These are phyloP conservation scores for Epichloe scottii DNA, from an alignment of 2,329 filamentous ascomycete species.

Conservation along the genomic window DNA sequence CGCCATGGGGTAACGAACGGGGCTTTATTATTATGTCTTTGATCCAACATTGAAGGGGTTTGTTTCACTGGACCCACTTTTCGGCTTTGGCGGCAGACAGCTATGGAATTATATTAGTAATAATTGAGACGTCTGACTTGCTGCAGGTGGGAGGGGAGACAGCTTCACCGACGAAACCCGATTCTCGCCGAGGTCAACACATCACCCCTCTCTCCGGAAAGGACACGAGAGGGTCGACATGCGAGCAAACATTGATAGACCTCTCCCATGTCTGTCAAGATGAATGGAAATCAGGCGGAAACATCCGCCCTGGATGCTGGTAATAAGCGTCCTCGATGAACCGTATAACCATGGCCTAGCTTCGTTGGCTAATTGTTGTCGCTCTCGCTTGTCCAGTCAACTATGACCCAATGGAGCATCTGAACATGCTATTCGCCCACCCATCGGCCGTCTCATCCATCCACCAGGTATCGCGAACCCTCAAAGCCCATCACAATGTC, in stretches of 20 bases:
- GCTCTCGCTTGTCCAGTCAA: conserved; percentile 35
- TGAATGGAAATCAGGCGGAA: conserved; percentile 28
- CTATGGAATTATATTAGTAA: too few relatives aligned
- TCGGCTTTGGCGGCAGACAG: neutral
- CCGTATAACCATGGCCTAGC: neutral
- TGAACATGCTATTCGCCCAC: conserved; percentile 88
- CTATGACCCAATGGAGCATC: conserved; percentile 85
- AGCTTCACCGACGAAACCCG: neutral
- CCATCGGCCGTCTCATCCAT: conserved; percentile 74
- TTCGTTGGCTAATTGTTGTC: neutral
- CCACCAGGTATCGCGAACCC: conserved; percentile 56
- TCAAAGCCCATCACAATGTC: conserved; percentile 67
- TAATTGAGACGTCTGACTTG: too few relatives aligned
- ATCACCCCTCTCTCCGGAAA: too few relatives aligned
- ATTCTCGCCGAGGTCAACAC: too few relatives aligned
- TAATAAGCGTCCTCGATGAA: conserved; percentile 20
- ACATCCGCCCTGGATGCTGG: conserved; percentile 32
- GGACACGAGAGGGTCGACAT: neutral
- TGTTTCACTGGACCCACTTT: neutral
- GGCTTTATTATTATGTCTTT: too few relatives aligned
- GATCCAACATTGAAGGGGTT: too few relatives aligned
- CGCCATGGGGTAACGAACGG: too few relatives aligned
- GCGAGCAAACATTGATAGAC: neutral
- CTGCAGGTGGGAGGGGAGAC: neutral
- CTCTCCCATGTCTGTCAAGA: conserved; percentile 11